Percentiles rank a stretch among this genome's conserved stretches.
These are phyloP conservation scores for Limtongia smithiae DNA, from an alignment of 805 yeast species.

Conservation along the genomic window DNA sequence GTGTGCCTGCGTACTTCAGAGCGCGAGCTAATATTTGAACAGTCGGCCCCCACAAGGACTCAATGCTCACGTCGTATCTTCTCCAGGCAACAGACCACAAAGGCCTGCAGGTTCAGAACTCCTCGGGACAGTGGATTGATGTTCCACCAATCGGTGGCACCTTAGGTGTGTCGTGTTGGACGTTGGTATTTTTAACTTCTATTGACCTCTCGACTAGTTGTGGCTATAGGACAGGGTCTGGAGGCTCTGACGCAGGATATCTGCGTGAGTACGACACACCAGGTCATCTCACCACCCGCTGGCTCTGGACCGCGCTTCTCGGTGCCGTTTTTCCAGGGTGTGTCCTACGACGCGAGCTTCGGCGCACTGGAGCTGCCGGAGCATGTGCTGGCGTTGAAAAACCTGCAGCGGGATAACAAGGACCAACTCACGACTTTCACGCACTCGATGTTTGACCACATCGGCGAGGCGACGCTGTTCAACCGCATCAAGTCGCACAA, in stretches of 20 bases:
- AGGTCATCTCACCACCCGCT: conserved; percentile 41
- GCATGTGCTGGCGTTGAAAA: conserved; percentile 12
- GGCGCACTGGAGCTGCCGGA: conserved; percentile 20
- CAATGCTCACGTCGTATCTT: conserved; percentile 27
- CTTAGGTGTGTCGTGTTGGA: conserved; percentile 6
- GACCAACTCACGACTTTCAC: conserved; percentile 22
- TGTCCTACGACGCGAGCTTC: conserved; percentile 29
- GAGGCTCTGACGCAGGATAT: conserved; percentile 58
- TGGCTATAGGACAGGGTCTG: conserved; percentile 58
- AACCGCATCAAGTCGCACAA: conserved; percentile 42
- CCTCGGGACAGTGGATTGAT: conserved; percentile 54
- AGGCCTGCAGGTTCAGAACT: conserved; percentile 55
- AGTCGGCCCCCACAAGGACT: conserved; percentile 64
- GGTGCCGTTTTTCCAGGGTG: conserved; percentile 48
- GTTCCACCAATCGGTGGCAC: conserved; percentile 46
- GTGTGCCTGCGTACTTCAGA: background rate
- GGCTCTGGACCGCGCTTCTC: conserved; percentile 37
- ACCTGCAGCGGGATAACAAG: conserved; percentile 10
- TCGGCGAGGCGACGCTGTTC: conserved; percentile 44
- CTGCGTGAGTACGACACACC: conserved; percentile 57
- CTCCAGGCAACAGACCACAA: conserved; percentile 21
- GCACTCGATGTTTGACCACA: conserved; percentile 27
- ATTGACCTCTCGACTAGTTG: conserved; percentile 43
- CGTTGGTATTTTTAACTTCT: background rate
- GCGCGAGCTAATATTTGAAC: conserved; percentile 42